phyloP scores from a whole-genome alignment of 2,329 filamentous ascomycete genomes.

The Beauveria asiatica region DNA sequence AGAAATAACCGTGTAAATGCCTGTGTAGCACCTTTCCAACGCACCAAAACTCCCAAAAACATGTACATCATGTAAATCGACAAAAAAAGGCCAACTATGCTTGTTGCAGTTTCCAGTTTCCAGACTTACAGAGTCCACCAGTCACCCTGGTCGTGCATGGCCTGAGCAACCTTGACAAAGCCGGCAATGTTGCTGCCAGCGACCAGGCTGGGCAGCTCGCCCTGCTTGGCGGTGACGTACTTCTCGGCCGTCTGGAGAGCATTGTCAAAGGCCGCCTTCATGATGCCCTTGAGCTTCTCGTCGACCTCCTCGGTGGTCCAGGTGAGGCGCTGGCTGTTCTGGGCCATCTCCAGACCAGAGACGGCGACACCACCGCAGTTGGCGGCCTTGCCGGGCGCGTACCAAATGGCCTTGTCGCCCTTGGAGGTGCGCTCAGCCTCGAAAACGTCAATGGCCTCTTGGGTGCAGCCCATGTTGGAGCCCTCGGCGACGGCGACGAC shows the following conservation, averaged over 20 bases:
- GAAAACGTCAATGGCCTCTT: conserved; percentile 89
- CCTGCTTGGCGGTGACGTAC: conserved; percentile 71
- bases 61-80: not conserved
- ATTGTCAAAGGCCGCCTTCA: conserved; percentile 88
- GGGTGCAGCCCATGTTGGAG: conserved; percentile 98
- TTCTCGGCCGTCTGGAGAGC: conserved; percentile 82
- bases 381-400: conserved; percentile 92
- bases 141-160: conserved; percentile 95
- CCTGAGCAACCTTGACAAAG: conserved; percentile 89
- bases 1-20: conserved; percentile 9
- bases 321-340: conserved; percentile 80
- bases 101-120: no score
- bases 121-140: conserved; percentile 53
- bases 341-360: conserved; percentile 96
- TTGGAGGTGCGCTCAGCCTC: conserved; percentile 68
- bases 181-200: conserved; percentile 96
- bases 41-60: conserved; percentile 7
- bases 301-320: conserved; percentile 92
- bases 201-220: conserved; percentile 80
- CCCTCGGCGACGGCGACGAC: conserved; percentile 87
- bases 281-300: conserved; percentile 82
- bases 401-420: conserved; percentile 71
- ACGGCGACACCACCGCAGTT: conserved; percentile 97
- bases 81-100: not conserved
- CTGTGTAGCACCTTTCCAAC: conserved; percentile 2